phyloP scores from a whole-genome alignment of 1,284 basidiomycete genomes.

The Rhodotorula sp. region DNA sequence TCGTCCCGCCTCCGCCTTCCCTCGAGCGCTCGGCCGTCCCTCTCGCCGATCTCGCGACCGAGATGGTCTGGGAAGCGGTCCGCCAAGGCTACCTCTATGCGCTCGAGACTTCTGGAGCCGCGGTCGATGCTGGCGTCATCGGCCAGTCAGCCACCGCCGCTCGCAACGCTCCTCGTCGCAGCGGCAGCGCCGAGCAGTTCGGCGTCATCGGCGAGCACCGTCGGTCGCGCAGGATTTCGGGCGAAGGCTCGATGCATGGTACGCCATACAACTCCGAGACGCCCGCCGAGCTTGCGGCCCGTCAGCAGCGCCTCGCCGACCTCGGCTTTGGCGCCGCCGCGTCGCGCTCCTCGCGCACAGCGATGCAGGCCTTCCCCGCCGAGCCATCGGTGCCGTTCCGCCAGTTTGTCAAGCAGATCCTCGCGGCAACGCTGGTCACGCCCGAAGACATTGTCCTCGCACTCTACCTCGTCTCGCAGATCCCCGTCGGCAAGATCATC shows the following conservation, averaged over 20 bases:
- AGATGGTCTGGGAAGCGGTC: slow-evolving; percentile 44
- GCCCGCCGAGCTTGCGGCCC: slow-evolving; percentile 20
- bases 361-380: slow-evolving; percentile 25
- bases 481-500: slow-evolving; percentile 36
- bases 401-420: slow-evolving; percentile 43
- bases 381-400: slow-evolving; percentile 38
- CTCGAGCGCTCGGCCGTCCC: slow-evolving; percentile 44
- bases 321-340: slow-evolving; percentile 24
- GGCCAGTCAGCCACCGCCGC: slow-evolving; percentile 14
- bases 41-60: slow-evolving; percentile 42
- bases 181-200: slow-evolving; percentile 30
- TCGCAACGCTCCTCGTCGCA: slow-evolving; percentile 22
- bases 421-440: slow-evolving; percentile 43
- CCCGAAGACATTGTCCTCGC: slow-evolving; percentile 44
- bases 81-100: slow-evolving; percentile 33
- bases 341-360: slow-evolving; percentile 7
- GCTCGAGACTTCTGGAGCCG: slow-evolving; percentile 12
- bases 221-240: slow-evolving; percentile 26
- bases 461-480: slow-evolving; percentile 39
- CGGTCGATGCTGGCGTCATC: slow-evolving; percentile 7
- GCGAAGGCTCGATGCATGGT: slow-evolving; percentile 39
- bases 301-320: slow-evolving; percentile 33
- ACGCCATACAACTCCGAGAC: slow-evolving; percentile 28
- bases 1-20: slow-evolving; percentile 44
- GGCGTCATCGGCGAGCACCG: slow-evolving; percentile 44